Base-by-base conservation (phyloP, 805 yeast species). In the Saccharomycopsis schoenii region DNA sequence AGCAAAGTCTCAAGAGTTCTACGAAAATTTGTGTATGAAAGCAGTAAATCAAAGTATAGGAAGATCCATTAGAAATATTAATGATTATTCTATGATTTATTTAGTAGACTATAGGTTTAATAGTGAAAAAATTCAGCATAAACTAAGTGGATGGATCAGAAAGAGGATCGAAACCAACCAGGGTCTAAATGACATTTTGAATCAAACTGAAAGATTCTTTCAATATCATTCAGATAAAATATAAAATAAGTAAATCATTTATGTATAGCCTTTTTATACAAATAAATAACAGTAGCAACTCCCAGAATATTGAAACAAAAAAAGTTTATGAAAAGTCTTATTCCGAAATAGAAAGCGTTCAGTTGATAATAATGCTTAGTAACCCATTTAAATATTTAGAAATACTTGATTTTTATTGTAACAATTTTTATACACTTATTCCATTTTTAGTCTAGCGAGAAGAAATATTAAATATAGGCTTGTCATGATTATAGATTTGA, bases 31-130 rank as follows among this genome's bases (percentile, higher is more conserved):
- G 6, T 91, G 97, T 68, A 87, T 93, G 94, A 82, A 91, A 58
- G 88, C 96, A 0, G 90, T 92, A 0, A 92, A 92, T 69, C 98
- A 92, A 71, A 84, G 96, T 72, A 85, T 93, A 12, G 98, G 97
- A 0, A 79, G 98, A 65, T 89, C 97, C 6, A 92, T 92, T 47
- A 76, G 98, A 63, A 97, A 92, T 70, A 80, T 79, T 29, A 78
- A 80, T 51, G 98, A 93, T 71, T 91, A 88, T 69, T 85, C 97
- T 0, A 79, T 82, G 15, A 86, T 93, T 6, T 83, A 81, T 66
- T 74, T 92, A 47, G 67, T 91, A 15, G 98, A 93, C 70, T 71
- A 71, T 39, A 75, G 97, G 59, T 93, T 80, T 65, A 67, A 67
- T 1, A 69, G 69, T 2, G 66, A 67, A 1, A 70, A 75, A 36